Evolutionary conservation across 345 rosid species (phyloP).

Genomic region (Eucalyptus polyanthemos): DNA sequence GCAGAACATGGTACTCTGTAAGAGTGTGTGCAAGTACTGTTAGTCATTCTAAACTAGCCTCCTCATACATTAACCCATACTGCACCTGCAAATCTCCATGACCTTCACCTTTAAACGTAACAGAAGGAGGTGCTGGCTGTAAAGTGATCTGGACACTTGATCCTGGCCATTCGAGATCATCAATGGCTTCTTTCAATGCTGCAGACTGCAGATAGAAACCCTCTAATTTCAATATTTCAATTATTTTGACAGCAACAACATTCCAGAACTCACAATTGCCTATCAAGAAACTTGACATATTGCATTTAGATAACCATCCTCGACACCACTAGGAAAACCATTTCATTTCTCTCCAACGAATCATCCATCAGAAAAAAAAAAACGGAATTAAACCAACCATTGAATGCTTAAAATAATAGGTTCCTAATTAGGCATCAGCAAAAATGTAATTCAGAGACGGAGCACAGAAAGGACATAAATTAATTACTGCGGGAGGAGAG

Average conservation of each 20-base stretch:
- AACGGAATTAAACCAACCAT: neutral
- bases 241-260: neutral
- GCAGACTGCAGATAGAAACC: conserved; percentile 37
- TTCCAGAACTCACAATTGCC: neutral
- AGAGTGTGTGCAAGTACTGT: neutral
- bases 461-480: neutral
- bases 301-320: neutral
- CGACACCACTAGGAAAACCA: neutral
- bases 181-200: conserved; percentile 87
- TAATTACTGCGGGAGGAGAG: neutral
- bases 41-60: neutral
- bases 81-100: conserved; percentile 91
- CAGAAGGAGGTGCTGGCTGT: conserved; percentile 55
- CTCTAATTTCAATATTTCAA: neutral
- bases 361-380: neutral
- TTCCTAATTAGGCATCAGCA: neutral
- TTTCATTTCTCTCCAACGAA: neutral
- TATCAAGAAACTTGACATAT: neutral
- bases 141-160: conserved; percentile 66
- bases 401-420: neutral
- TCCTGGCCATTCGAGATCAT: conserved; percentile 97
- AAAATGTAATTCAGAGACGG: neutral
- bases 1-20: neutral
- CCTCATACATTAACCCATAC: neutral
- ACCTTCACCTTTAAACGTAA: conserved; percentile 77